These are phyloP conservation scores for Chimonanthus praecox DNA, from an alignment of 164 flowering plant species.

Conservation along the genomic window DNA sequence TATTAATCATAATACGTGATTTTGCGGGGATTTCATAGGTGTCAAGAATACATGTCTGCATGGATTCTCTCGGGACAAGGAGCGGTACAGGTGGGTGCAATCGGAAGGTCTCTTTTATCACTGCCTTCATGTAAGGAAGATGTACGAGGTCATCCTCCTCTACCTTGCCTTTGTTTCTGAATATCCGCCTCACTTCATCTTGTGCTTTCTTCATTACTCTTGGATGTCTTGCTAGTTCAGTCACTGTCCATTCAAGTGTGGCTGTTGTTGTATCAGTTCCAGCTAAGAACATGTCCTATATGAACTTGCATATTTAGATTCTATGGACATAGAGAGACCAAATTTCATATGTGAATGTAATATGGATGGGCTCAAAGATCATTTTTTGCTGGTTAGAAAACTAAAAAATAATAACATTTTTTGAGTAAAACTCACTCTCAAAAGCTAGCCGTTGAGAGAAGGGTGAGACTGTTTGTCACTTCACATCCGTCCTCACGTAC, in stretches of 20 bases:
- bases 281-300: slow-evolving; percentile 17
- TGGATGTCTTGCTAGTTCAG: slow-evolving; percentile 13
- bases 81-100: slow-evolving; percentile 44
- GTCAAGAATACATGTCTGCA: slow-evolving; percentile 11
- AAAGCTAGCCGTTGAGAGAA: too few relatives aligned
- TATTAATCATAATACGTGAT: slow-evolving; percentile 29
- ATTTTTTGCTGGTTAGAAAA: too few relatives aligned
- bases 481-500: too few relatives aligned
- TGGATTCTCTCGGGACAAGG: slow-evolving; percentile 33
- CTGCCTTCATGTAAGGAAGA: slow-evolving; percentile 6
- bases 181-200: slow-evolving; percentile 6
- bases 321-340: too few relatives aligned
- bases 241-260: slow-evolving; percentile 13
- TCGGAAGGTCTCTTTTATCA: slow-evolving; percentile 26
- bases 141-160: slow-evolving; percentile 12
- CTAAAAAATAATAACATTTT: too few relatives aligned
- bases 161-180: slow-evolving; percentile 1
- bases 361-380: too few relatives aligned
- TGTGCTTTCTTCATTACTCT: slow-evolving; percentile 28
- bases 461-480: too few relatives aligned
- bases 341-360: too few relatives aligned
- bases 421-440: too few relatives aligned
- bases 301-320: background rate
- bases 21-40: slow-evolving; percentile 26
- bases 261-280: slow-evolving; percentile 12